Evolutionary conservation across 2,329 filamentous ascomycete species (phyloP), one percentile per base, ranked within the genome.

Genomic region (Trichoderma endophyticum): DNA sequence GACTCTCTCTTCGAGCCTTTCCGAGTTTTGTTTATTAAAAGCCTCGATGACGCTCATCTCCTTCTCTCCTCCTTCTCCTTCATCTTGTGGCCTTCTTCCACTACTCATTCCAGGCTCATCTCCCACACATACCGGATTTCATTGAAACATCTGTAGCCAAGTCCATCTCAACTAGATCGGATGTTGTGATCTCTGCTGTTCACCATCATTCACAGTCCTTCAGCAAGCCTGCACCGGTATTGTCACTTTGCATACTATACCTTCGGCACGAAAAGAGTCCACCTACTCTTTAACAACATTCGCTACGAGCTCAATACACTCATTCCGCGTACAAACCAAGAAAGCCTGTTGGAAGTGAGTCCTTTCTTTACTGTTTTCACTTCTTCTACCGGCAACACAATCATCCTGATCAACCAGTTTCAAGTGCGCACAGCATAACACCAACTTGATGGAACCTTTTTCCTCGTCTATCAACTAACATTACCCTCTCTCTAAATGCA

Each of bases 1-100:
- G 66, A 43, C 34, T 69, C 57, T 36, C 28, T 24, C 34, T 34
- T 32, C 8, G 43, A 51, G 28, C 36, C 57, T 21, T 69, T 61
- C 57, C 57, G 18, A 32, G 14, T 28, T 68, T 39, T n/a, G 57
- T 62, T 69, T 69, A 69, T 69, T 36, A 36, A 36, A 69, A 69
- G n/a, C 66, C 39, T 43, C 26, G 39, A 26, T 30, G 56, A 56
- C 32, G 48, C 59, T 63, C 60, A 15, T 51, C 43, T 28, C 26
- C 15, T 21, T 28, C 59, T 28, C 30, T 28, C 48, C 36, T 54
- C n/a, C 39, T 34, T 28, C 32, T 30, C 28, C 28, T 70, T 69
- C 57, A 51, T 34, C 68, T 56, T 21, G 26, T 39, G n/a, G 8
- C 34, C 21, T 57, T 70, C 21, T 24, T 70, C 60, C 36, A 18